Evolutionary conservation across 208 protist species (phyloP).

Genomic region (Wallacemonas sp.): DNA sequence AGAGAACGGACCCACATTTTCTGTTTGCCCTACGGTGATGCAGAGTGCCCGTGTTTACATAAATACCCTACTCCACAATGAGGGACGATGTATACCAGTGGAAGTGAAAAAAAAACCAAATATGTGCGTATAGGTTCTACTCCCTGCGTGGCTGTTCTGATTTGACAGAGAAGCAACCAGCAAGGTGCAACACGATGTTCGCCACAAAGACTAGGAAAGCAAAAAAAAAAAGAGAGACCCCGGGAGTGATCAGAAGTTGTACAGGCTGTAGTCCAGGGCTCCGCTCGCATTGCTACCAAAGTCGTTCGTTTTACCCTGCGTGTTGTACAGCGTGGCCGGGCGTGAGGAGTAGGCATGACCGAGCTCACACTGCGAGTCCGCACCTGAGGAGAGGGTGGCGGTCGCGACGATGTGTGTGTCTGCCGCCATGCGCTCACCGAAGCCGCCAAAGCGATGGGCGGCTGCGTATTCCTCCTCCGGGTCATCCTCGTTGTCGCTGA

Average conservation of each 20-base stretch:
- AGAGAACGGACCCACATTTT: too few species aligned
- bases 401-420: too few species aligned
- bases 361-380: not conserved
- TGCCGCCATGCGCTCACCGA: too few species aligned
- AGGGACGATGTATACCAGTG: too few species aligned
- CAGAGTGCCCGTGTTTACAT: too few species aligned
- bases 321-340: slow-evolving; percentile 14
- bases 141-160: too few species aligned
- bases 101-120: too few species aligned
- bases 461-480: not conserved
- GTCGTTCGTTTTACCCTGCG: slow-evolving; percentile 11
- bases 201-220: not conserved
- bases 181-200: too few species aligned
- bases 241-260: not conserved
- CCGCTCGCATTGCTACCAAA: slow-evolving; percentile 9
- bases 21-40: too few species aligned
- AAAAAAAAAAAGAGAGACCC: not conserved
- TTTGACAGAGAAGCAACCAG: too few species aligned
- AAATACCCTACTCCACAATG: too few species aligned
- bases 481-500: not conserved
- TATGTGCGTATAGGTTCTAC: too few species aligned
- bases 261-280: slow-evolving; percentile 6
- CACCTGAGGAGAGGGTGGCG: not conserved
- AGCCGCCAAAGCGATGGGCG: not conserved
- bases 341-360: not conserved